Evolutionary conservation across 1,284 basidiomycete genomes (phyloP).

Genomic region (Porodaedalea pini): DNA sequence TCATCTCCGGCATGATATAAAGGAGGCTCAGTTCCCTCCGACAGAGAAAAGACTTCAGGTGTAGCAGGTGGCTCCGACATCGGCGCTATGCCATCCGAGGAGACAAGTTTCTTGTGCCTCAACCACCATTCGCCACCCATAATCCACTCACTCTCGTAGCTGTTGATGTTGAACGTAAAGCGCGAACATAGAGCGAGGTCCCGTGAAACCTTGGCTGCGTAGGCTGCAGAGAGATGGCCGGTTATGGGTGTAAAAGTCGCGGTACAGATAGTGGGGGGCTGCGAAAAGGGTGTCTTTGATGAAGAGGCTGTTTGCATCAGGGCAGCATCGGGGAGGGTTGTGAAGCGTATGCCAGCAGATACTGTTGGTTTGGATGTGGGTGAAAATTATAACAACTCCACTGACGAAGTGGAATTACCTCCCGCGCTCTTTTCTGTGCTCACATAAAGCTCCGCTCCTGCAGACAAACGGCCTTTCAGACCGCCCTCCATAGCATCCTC

Average conservation of each 20-base stretch:
- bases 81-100: conserved; percentile 3
- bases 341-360: conserved; percentile 90
- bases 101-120: conserved; percentile 39
- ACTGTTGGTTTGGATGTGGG: conserved; percentile 45
- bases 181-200: conserved; percentile 88
- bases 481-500: conserved; percentile 89
- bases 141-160: conserved; percentile 94
- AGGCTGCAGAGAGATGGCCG: conserved; percentile 89
- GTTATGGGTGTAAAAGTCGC: conserved; percentile 96
- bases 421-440: conserved; percentile 92
- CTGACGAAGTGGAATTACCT: conserved; percentile 41
- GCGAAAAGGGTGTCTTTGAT: conserved; percentile 40
- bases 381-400: neutral
- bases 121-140: conserved; percentile 96
- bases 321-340: conserved; percentile 70
- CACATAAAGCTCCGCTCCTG: conserved; percentile 93
- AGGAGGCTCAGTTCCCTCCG: conserved; percentile 20
- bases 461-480: conserved; percentile 82
- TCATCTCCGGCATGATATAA: conserved; percentile 35
- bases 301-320: conserved; percentile 29
- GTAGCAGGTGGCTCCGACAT: conserved; percentile 11
- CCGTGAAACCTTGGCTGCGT: conserved; percentile 82
- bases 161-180: conserved; percentile 96
- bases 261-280: conserved; percentile 91
- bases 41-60: conserved; percentile 10